A percentile compares a stretch with the other conserved stretches of the same genome.
Evolutionary conservation across 1,284 basidiomycete genomes (phyloP).

Genomic region (Neonothopanus nambi): DNA sequence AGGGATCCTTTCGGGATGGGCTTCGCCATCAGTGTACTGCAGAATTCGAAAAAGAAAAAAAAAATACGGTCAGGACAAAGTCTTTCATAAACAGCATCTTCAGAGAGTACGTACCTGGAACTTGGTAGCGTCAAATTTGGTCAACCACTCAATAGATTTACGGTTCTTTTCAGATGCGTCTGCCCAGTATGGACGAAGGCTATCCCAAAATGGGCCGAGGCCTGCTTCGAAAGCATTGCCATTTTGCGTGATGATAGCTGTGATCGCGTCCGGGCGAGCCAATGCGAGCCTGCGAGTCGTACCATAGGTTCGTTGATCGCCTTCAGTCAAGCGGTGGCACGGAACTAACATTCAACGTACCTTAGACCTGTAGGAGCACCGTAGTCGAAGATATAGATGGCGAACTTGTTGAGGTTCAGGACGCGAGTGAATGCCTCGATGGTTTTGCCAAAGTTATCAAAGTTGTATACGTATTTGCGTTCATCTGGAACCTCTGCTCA

Average conservation of each 20-base stretch:
- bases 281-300: conserved; percentile 38
- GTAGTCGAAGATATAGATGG: conserved; percentile 52
- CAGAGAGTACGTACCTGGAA: conserved; percentile 26
- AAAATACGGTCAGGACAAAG: not conserved
- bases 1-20: conserved; percentile 32
- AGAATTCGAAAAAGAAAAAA: not conserved
- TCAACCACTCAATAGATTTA: conserved; percentile 24
- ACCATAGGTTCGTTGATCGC: not conserved
- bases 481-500: conserved; percentile 28
- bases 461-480: conserved; percentile 40
- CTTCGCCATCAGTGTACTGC: conserved; percentile 37
- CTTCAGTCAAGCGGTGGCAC: not conserved
- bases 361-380: conserved; percentile 43
- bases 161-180: conserved; percentile 27
- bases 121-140: conserved; percentile 32
- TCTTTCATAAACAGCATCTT: not conserved
- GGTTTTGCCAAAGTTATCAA: conserved; percentile 39
- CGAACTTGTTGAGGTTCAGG: conserved; percentile 37
- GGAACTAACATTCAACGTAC: conserved; percentile 18
- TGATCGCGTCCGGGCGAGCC: conserved; percentile 39
- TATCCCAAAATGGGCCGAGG: conserved; percentile 42
- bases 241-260: conserved; percentile 47
- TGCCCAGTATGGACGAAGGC: conserved; percentile 37
- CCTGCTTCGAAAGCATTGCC: conserved; percentile 51
- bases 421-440: conserved; percentile 42